phyloP scores from a whole-genome alignment of 2,329 filamentous ascomycete genomes.

The Colletotrichum noveboracense region DNA sequence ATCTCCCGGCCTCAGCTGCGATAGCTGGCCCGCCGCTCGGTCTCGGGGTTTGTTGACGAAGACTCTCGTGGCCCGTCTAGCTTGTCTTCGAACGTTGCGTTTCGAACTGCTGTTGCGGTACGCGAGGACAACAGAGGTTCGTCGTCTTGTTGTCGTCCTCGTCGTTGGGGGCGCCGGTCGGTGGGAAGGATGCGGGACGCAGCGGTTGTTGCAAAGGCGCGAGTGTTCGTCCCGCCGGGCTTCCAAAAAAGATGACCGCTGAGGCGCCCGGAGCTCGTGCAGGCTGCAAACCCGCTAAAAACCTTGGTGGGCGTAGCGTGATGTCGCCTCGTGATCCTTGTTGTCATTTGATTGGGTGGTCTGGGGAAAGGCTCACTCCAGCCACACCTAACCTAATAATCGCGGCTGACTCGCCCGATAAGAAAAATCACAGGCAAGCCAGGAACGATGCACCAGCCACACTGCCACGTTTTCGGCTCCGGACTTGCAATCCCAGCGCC shows the following conservation, averaged over 20 bases:
- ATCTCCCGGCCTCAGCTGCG: conserved; percentile 39
- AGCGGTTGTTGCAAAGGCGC: conserved; percentile 7
- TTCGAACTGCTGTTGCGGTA: not conserved
- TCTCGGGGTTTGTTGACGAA: not conserved
- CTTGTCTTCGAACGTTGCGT: not conserved
- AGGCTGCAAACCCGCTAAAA: conserved; percentile 18
- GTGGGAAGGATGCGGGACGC: not conserved
- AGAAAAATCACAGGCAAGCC: not conserved
- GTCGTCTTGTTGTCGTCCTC: not conserved
- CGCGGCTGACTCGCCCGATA: not conserved
- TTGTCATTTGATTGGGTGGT: conserved; percentile 18
- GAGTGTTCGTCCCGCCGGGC: conserved; percentile 10
- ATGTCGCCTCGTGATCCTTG: conserved; percentile 21
- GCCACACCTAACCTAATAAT: conserved; percentile 2
- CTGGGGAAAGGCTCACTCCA: not conserved
- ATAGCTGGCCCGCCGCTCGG: conserved; percentile 10
- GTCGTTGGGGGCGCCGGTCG: not conserved
- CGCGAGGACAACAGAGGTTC: not conserved
- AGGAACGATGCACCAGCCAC: not conserved
- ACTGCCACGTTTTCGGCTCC: not conserved
- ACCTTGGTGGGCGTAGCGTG: conserved; percentile 19
- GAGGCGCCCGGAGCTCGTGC: conserved; percentile 20
- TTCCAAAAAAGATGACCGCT: conserved; percentile 14
- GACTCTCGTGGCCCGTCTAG: not conserved
- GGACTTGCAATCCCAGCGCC: not conserved